Evolutionary conservation across 106 monocot species (phyloP), one percentile per base, ranked within the genome.

Genomic region (Dioscorea dumetorum): DNA sequence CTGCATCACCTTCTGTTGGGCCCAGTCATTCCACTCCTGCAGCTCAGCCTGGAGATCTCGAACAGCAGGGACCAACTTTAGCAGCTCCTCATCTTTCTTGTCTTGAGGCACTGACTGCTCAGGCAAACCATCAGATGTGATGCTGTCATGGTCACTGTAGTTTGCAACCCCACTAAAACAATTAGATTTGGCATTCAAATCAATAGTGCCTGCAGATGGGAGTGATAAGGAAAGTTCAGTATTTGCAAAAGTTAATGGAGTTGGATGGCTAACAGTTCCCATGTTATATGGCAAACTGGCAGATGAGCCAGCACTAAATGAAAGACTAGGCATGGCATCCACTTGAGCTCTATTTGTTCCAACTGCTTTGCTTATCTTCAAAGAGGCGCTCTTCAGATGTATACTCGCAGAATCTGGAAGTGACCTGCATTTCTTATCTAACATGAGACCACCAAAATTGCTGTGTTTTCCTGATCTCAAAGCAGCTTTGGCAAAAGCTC

Each of bases 21-120:
- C 88, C 95, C 95, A 95, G 8, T 88, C 95, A 2, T 66, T 81
- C 85, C 91, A 95, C 65, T 84, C 85, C 70, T 88, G 83, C 67
- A 88, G 58, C 22, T 82, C 85, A 17, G 80, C 70, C 56, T 95
- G 79, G 21, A 95, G 72, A 56, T 88, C 86, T 34, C 62, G 72
- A 13, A 67, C 72, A 66, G 79, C 74, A 58, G 77, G 71, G 15
- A 81, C 70, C 58, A 95, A 69, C 63, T 66, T 81, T n/a, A 79
- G 68, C 54, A 84, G 58, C 57, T 80, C 65, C 57, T 88, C 88
- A 70, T 91, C 91, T 70, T 80, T 91, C 70, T 77, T 76, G 48
- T 88, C 81, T 50, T 79, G 66, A 33, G 79, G 81, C 50, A 71
- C 49, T 87, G 74, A 83, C 50, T 81, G 66, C 61, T 54, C 75